A percentile compares a stretch with the other conserved stretches of the same genome.
Conservation (phyloP, 1,139 yeast genomes). For the Sugiyamaella paludigena region DNA sequence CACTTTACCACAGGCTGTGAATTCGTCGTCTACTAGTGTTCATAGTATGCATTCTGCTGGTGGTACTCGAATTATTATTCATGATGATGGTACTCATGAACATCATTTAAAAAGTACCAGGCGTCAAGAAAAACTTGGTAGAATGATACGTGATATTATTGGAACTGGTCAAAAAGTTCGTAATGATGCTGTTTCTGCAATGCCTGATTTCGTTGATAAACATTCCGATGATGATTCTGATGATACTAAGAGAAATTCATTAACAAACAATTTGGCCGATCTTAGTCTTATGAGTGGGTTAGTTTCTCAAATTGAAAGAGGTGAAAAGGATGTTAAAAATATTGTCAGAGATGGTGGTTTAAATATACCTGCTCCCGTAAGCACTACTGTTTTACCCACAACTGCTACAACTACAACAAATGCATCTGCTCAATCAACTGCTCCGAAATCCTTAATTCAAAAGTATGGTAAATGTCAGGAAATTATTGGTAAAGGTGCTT, state of each 20-base stretch:
- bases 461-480: constrained; percentile 80
- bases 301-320: constrained; percentile 58
- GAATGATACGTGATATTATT: constrained; percentile 80
- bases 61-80: constrained; percentile 19
- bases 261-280: constrained; percentile 22
- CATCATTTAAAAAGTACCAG: constrained; percentile 75
- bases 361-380: constrained; percentile 23
- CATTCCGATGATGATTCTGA: constrained; percentile 17
- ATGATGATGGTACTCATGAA: constrained; percentile 69
- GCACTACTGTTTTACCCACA: constrained; percentile 31
- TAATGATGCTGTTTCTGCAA: constrained; percentile 79
- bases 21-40: neutral
- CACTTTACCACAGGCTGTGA: no score
- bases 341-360: constrained; percentile 20
- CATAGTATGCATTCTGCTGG: constrained; percentile 1
- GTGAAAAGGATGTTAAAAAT: constrained; percentile 25
- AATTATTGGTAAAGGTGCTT: constrained; percentile 80
- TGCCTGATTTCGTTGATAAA: constrained; percentile 60
- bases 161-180: constrained; percentile 64
- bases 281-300: constrained; percentile 83
- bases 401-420: constrained; percentile 37
- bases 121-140: constrained; percentile 83
- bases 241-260: constrained; percentile 11
- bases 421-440: constrained; percentile 24
- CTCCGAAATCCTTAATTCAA: constrained; percentile 47